Evolutionary conservation across 495 filamentous ascomycete genomes (phyloP).

Genomic region (Bacidia gigantensis): DNA sequence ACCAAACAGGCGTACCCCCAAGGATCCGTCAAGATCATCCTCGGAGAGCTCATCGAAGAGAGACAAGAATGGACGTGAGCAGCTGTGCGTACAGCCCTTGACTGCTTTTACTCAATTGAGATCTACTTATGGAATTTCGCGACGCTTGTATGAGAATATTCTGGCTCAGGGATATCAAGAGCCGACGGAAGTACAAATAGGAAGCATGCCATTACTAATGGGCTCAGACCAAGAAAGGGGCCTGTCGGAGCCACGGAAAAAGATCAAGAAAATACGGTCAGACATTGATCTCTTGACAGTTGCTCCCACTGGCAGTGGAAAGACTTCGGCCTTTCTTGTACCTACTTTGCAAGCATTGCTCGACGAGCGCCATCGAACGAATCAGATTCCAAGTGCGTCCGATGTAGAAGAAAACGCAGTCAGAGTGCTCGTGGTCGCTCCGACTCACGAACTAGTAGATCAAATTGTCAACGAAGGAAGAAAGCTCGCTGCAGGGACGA

Average conservation of each 20-base stretch:
- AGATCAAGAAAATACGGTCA: constrained; percentile 10
- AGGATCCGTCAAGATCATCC: constrained; percentile 23
- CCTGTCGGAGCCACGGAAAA: neutral
- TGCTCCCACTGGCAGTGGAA: constrained; percentile 94
- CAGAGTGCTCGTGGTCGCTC: constrained; percentile 65
- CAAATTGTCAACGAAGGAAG: constrained; percentile 89
- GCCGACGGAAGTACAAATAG: constrained; percentile 91
- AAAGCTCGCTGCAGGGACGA: constrained; percentile 65
- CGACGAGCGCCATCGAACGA: constrained; percentile 32
- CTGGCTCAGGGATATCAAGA: constrained; percentile 64
- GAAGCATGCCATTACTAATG: constrained; percentile 64
- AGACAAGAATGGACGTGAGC: constrained; percentile 32
- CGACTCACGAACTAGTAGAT: constrained; percentile 79
- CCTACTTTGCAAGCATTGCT: constrained; percentile 67
- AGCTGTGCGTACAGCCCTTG: constrained; percentile 63
- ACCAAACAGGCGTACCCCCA: constrained; percentile 21
- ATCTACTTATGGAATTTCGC: constrained; percentile 52
- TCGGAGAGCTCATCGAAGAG: constrained; percentile 30
- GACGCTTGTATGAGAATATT: constrained; percentile 64
- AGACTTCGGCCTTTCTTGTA: constrained; percentile 85
- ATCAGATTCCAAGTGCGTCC: constrained; percentile 24
- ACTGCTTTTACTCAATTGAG: constrained; percentile 61
- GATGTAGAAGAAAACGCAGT: constrained; percentile 35
- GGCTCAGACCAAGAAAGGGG: constrained; percentile 20
- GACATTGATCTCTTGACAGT: constrained; percentile 60